Evolutionary conservation across 2,329 filamentous ascomycete genomes (phyloP).

Genomic region (Dactylella cylindrospora): DNA sequence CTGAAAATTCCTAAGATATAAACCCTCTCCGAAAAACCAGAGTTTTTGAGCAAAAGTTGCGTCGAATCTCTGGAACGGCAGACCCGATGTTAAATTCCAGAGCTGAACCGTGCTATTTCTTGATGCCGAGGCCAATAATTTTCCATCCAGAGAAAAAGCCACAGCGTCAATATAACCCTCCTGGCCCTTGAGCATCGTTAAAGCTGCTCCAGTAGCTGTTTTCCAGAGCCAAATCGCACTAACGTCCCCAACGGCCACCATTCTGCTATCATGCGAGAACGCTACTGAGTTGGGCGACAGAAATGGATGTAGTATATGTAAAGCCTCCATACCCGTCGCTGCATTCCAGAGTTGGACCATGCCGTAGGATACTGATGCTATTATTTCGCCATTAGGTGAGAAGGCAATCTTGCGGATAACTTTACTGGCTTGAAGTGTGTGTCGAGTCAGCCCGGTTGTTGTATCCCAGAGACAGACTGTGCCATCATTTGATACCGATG

Average conservation of each 20-base stretch:
- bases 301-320: constrained; percentile 1
- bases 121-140: constrained; percentile 73
- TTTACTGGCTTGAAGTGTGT: too few species aligned
- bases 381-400: neutral
- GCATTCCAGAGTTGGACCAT: neutral
- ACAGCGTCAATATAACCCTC: constrained; percentile 12
- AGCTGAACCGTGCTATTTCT: constrained; percentile 79
- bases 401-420: too few species aligned
- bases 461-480: neutral
- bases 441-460: too few species aligned
- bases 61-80: too few species aligned
- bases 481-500: neutral
- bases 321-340: neutral
- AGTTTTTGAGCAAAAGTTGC: too few species aligned
- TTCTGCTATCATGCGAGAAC: constrained; percentile 5
- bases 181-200: constrained; percentile 47
- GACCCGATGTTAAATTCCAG: constrained; percentile 54
- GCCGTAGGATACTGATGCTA: neutral
- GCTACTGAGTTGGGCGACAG: neutral
- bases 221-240: constrained; percentile 63
- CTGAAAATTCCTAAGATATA: too few species aligned
- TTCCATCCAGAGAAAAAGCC: constrained; percentile 47
- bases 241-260: constrained; percentile 62
- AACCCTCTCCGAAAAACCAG: too few species aligned
- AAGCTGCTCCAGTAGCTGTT: constrained; percentile 60